Percentiles rank a stretch among this genome's conserved stretches.
Evolutionary conservation across 2,329 filamentous ascomycete species (phyloP).

Genomic region (Coleophoma eucalyptorum): DNA sequence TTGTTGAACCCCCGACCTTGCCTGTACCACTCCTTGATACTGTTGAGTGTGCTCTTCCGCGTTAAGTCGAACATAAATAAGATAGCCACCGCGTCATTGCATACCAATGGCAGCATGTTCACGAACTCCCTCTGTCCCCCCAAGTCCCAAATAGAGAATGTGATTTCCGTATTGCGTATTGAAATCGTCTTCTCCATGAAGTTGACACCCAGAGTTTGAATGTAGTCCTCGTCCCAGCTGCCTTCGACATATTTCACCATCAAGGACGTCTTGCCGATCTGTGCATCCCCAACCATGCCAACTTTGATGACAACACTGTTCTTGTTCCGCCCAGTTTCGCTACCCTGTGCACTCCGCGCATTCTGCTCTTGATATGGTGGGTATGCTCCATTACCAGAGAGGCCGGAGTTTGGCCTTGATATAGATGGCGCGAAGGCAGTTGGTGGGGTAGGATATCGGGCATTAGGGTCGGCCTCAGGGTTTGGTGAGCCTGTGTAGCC

Average conservation of each 20-base stretch:
- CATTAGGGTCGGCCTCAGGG: constrained; percentile 21
- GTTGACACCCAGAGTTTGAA: constrained; percentile 96
- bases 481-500: constrained; percentile 21
- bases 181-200: constrained; percentile 99
- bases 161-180: constrained; percentile 98
- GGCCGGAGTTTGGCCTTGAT: constrained; percentile 27
- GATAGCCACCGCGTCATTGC: constrained; percentile 97
- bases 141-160: constrained; percentile 98
- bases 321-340: constrained; percentile 29
- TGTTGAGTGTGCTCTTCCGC: constrained; percentile 96
- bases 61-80: constrained; percentile 99
- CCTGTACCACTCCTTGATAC: constrained; percentile 99
- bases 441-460: constrained; percentile 27
- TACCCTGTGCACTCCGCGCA: constrained; percentile 16
- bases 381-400: constrained; percentile 26
- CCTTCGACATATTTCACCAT: constrained; percentile 99
- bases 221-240: constrained; percentile 99
- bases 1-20: constrained; percentile 99
- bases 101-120: constrained; percentile 99
- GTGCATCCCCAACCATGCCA: constrained; percentile 97
- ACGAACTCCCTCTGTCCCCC: constrained; percentile 98
- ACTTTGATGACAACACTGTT: constrained; percentile 96
- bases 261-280: constrained; percentile 97
- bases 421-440: constrained; percentile 25
- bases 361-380: constrained; percentile 27